A percentile compares a stretch with the other conserved stretches of the same genome.
Evolutionary conservation across 176 grass and related monocot species (phyloP).

Genomic region (Ensete glaucum): DNA sequence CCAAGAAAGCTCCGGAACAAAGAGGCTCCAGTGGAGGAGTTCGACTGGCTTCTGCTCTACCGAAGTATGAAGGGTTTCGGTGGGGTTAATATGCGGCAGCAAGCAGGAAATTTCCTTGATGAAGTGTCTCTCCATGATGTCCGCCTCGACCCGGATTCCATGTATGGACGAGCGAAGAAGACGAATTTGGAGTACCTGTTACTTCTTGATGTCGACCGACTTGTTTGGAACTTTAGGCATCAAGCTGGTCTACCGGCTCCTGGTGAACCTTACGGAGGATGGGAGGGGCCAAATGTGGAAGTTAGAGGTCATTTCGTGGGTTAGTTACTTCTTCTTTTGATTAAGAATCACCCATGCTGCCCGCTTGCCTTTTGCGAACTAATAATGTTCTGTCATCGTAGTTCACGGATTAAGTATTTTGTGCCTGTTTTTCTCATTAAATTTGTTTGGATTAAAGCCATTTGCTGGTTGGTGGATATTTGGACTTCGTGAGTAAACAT

Average conservation of each 20-base stretch:
- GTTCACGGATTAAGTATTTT: too few relatives aligned
- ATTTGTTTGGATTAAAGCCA: too few relatives aligned
- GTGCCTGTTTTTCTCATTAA: too few relatives aligned
- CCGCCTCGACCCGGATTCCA: conserved; percentile 11
- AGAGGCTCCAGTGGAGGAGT: conserved; percentile 4
- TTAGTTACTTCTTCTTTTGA: not conserved
- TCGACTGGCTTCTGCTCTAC: conserved; percentile 22
- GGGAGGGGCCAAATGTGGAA: conserved; percentile 11
- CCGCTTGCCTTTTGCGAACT: not conserved
- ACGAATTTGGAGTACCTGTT: conserved; percentile 24
- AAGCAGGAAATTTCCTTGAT: conserved; percentile 14
- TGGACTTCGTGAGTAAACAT: too few relatives aligned
- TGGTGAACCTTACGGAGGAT: conserved; percentile 18
- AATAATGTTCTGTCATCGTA: not conserved
- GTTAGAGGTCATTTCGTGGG: conserved; percentile 24
- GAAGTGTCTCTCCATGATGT: conserved; percentile 23
- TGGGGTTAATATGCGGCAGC: not conserved
- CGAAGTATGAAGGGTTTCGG: conserved; percentile 9
- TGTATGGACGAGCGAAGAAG: conserved; percentile 16
- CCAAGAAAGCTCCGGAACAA: conserved; percentile 18
- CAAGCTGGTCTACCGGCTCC: conserved; percentile 6
- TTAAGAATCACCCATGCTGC: not conserved
- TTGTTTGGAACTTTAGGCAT: conserved; percentile 20
- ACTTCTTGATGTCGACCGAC: conserved; percentile 13
- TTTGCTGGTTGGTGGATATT: too few relatives aligned